These are phyloP conservation scores for Chalciporus pseudorubinellus DNA, from an alignment of 768 basidiomycete genomes.

Conservation along the genomic window DNA sequence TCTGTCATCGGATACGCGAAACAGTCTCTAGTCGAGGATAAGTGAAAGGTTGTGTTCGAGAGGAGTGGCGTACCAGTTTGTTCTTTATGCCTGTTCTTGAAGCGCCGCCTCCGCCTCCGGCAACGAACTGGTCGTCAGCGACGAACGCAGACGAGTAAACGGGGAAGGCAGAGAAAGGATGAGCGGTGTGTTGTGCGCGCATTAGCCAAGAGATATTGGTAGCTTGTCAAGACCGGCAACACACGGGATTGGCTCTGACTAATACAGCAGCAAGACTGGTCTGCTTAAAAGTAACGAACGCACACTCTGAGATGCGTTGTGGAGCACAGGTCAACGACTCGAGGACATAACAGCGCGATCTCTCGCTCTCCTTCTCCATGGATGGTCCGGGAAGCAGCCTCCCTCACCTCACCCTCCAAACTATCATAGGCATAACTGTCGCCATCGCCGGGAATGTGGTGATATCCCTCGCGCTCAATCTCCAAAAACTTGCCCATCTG, in stretches of 20 bases:
- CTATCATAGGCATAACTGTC: conserved; percentile 75
- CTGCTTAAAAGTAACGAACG: not conserved
- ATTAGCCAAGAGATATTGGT: conserved; percentile 38
- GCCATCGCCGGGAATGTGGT: conserved; percentile 84
- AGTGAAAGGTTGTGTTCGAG: conserved; percentile 2
- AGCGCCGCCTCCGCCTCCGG: conserved; percentile 90
- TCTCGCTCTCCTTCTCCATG: conserved; percentile 11
- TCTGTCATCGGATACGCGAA: conserved; percentile 53
- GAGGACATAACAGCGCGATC: not conserved
- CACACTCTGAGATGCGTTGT: not conserved
- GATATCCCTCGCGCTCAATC: conserved; percentile 87
- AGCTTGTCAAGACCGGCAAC: not conserved
- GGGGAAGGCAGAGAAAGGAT: conserved; percentile 80
- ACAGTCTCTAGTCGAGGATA: conserved; percentile 54
- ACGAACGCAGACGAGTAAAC: conserved; percentile 86
- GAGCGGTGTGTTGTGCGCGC: conserved; percentile 76
- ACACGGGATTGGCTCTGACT: not conserved
- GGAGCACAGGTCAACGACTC: not conserved
- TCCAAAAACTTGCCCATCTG: conserved; percentile 89
- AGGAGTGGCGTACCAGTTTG: conserved; percentile 58
- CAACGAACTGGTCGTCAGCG: conserved; percentile 63
- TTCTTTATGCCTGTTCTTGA: conserved; percentile 91
- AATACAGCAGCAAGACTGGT: not conserved
- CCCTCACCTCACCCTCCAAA: conserved; percentile 53
- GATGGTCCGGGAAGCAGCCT: conserved; percentile 38